Base-by-base conservation (phyloP, 805 yeast genomes). In the Spathaspora arborariae region DNA sequence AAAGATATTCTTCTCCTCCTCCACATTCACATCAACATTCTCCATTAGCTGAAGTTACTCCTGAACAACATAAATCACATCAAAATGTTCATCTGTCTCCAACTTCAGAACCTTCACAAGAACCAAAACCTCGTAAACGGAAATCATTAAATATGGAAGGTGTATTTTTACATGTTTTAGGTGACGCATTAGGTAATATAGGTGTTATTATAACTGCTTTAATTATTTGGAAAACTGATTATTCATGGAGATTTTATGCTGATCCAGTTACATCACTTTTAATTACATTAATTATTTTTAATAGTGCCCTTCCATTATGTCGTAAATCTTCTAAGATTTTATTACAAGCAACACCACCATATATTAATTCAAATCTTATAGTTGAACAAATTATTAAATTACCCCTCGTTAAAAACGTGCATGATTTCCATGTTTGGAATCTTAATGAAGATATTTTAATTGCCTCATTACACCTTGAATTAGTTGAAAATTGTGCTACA, bases 401-500 rank as follows among this genome's bases (percentile, higher is more conserved):
- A 16, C 78, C 81, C 1, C 87, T 91, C 20, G 92, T 92, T 44
- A 75, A 79, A 47, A 86, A 95, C 1, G 84, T 94, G 26, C 99
- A 92, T 64, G 99, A 92, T 67, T 84, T 92, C 75, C 99, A 92
- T 65, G 84, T 92, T 48, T 92, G 99, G 99, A 92, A 90, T 62
- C 76, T 92, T 55, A 88, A 91, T 42, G 99, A 92, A 67, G 85
- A 83, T 50, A 78, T 87, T 46, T 76, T 82, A 54, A 88, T 92
- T 60, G 97, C 97, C 1, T 85, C 96, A 1, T 75, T 94, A 50
- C 99, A 92, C 63, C 85, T 90, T 36, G 88, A 89, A 57, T 75
- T 94, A 38, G 52, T 50, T 30, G 59, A 54, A 18, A 39, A 39
- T 20, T 39, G 45, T 27, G 10, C 22, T 36, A 13, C 38, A 18